Evolutionary conservation across 106 monocot species (phyloP).

Genomic region (Acorus calamus): DNA sequence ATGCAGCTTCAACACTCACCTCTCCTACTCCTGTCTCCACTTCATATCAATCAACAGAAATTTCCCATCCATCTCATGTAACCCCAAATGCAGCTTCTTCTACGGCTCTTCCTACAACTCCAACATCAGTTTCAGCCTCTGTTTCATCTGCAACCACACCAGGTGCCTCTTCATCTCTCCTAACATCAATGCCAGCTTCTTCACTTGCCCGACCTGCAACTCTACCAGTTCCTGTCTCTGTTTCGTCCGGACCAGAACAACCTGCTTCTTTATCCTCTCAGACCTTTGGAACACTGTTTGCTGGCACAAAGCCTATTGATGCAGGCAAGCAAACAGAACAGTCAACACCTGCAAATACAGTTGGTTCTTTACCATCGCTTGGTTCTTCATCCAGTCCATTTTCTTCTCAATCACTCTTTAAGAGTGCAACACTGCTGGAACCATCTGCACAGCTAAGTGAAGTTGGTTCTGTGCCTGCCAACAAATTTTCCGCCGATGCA

Average conservation of each 20-base stretch:
- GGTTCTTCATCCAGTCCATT: constrained; percentile 10
- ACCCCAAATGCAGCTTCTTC: constrained; percentile 1
- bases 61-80: constrained; percentile 1
- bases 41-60: constrained; percentile 7
- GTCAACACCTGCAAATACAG: constrained; percentile 5
- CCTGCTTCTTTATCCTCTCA: not conserved
- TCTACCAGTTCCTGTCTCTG: too few relatives aligned
- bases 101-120: not conserved
- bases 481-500: constrained; percentile 1
- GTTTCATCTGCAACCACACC: not conserved
- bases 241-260: too few relatives aligned
- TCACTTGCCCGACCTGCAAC: too few relatives aligned
- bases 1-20: not conserved
- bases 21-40: not conserved
- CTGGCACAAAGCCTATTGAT: not conserved
- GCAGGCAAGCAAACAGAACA: constrained; percentile 2
- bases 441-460: constrained; percentile 11
- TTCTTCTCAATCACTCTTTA: constrained; percentile 3
- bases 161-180: not conserved
- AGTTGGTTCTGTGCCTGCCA: constrained; percentile 7
- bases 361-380: not conserved
- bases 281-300: constrained; percentile 11
- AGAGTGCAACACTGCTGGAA: not conserved
- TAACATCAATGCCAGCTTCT: too few relatives aligned
- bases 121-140: not conserved